Base-by-base conservation (phyloP, 164 flowering plant genomes). In the Piper longum region DNA sequence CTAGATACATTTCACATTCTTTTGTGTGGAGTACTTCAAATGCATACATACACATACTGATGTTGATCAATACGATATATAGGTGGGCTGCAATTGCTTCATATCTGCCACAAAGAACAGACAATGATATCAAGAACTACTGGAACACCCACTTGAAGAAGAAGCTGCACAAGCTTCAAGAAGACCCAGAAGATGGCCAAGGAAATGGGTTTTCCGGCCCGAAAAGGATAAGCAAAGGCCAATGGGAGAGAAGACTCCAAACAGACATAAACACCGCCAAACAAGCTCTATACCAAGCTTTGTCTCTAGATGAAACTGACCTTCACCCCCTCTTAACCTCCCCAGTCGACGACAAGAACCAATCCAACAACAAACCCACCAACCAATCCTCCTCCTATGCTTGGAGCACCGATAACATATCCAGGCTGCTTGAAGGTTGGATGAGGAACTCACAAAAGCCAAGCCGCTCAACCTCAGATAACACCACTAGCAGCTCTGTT, bases 21-120 rank as follows among this genome's bases (percentile, higher is more conserved):
- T 26, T 26, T 26, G 36, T 26, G 2, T 26, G 36, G 36, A 26
- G 36, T 26, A 26, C 36, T 26, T 26, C 36, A 26, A 26, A 26
- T 26, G 2, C 36, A 26, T 26, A 26, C 2, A 26, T 26, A 2
- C 2, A 2, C 2, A 26, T 26, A 26, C 36, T 26, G 1, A 26
- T 26, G 36, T 26, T 26, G 36, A 26, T 26, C 36, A 26, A 26
- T 26, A 43, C 63, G 60, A 51, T 56, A 40, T 73, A 70, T 78
- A 89, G 96, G 72, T 89, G 97, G 97, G 91, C 97, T 43, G 95
- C 91, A 17, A 89, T 89, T 67, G 96, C 96, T 59, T 87, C 96
- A 2, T 89, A 89, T 62, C 95, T 89, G 55, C 92, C 96, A 3
- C 84, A 86, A 54, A 80, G 96, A 68, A 88, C 96, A 48, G 91